Percentiles rank a stretch among this genome's conserved stretches.
Conservation (phyloP, 805 yeast species). For the Kodamaea leandrae region DNA sequence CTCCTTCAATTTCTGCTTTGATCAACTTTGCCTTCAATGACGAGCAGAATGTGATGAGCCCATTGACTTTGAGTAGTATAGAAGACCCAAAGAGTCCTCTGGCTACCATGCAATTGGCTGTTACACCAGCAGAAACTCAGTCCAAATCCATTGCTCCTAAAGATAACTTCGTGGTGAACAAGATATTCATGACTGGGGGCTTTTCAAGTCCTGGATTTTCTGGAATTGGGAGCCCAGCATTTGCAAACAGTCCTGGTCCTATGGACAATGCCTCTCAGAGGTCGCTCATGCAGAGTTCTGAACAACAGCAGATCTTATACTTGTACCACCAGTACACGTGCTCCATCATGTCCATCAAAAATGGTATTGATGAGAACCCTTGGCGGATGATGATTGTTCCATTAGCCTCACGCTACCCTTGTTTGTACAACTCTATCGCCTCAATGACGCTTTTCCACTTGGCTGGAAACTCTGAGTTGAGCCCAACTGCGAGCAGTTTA, state of each 20-base stretch:
- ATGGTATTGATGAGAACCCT: conserved; percentile 65
- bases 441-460: conserved; percentile 66
- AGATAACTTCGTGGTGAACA: conserved; percentile 6
- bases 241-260: conserved; percentile 2
- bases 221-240: conserved; percentile 6
- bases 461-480: conserved; percentile 35
- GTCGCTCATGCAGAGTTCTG: conserved; percentile 25
- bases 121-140: background rate
- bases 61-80: conserved; percentile 6
- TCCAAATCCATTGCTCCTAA: background rate
- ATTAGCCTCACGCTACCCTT: conserved; percentile 51
- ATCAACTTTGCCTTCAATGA: conserved; percentile 32
- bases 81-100: conserved; percentile 5
- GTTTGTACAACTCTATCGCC: conserved; percentile 59
- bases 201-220: background rate
- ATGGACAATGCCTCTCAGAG: conserved; percentile 9
- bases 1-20: conserved; percentile 39
- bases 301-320: conserved; percentile 35
- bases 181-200: conserved; percentile 4
- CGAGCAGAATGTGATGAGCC: conserved; percentile 13
- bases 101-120: background rate
- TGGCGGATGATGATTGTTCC: conserved; percentile 63
- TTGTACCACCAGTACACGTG: conserved; percentile 38
- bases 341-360: conserved; percentile 57
- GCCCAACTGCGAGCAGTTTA: conserved; percentile 43